Evolutionary conservation across 352 stramenopile species (phyloP).

Genomic region (Blastocystis sp.): DNA sequence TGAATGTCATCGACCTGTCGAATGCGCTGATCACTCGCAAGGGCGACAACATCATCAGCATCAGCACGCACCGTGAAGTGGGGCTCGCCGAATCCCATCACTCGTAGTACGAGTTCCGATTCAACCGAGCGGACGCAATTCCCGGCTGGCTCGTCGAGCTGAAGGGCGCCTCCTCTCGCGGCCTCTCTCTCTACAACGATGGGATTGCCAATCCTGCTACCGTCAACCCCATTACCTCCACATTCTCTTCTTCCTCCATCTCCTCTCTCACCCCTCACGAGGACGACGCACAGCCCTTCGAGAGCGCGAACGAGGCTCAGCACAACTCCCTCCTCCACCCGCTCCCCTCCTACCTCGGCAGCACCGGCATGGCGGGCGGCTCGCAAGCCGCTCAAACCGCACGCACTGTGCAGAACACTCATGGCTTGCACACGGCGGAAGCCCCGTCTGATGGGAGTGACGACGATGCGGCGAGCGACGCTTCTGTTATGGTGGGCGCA

Average conservation of each 20-base stretch:
- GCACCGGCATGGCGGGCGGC: background rate
- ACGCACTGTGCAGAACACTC: too few relatives aligned
- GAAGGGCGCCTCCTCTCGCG: conserved; percentile 24
- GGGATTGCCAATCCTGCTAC: background rate
- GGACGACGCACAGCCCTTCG: background rate
- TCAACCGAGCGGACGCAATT: background rate
- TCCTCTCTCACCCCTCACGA: background rate
- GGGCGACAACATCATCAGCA: conserved; percentile 22
- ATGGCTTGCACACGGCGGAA: background rate
- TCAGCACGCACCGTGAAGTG: conserved; percentile 30
- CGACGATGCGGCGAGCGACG: background rate
- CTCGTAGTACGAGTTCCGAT: conserved; percentile 50
- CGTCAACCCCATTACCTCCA: too few relatives aligned
- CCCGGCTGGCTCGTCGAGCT: conserved; percentile 41
- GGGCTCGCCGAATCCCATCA: background rate
- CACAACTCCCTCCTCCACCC: conserved; percentile 37
- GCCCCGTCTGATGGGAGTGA: background rate
- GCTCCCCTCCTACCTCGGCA: conserved; percentile 9
- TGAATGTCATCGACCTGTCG: conserved; percentile 63
- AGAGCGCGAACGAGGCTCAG: background rate
- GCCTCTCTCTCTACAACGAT: conserved; percentile 10
- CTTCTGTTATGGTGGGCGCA: background rate
- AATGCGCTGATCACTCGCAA: conserved; percentile 56
- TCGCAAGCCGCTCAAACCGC: too few relatives aligned
- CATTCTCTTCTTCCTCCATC: too few relatives aligned